Conservation (phyloP, 768 basidiomycete genomes). For the Boletus sp. region DNA sequence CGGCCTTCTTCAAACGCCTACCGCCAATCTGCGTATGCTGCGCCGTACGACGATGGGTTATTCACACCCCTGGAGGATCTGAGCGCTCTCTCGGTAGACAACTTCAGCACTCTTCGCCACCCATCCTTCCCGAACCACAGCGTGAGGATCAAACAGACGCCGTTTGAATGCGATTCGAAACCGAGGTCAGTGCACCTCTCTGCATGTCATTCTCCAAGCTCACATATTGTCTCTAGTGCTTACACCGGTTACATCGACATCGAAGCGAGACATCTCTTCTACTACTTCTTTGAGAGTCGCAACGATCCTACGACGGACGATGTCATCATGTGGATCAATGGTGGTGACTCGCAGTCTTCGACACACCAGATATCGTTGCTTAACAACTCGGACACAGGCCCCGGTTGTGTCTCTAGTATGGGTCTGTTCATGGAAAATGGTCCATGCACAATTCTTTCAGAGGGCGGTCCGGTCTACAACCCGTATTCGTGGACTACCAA, state of each 20-base stretch:
- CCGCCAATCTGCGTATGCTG: neutral
- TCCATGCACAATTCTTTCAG: conserved; percentile 16
- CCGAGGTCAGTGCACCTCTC: conserved; percentile 25
- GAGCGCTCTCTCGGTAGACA: conserved; percentile 21
- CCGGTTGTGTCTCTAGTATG: conserved; percentile 53
- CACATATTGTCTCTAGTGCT: conserved; percentile 32
- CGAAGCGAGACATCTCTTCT: conserved; percentile 60
- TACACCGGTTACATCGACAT: conserved; percentile 70
- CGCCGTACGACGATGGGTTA: conserved; percentile 19
- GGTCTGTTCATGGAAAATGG: conserved; percentile 62
- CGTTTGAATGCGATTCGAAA: conserved; percentile 19
- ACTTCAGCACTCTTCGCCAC: conserved; percentile 39
- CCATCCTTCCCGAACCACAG: conserved; percentile 41
- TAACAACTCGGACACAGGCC: conserved; percentile 25
- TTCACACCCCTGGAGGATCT: conserved; percentile 33
- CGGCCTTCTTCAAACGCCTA: neutral
- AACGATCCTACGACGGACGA: conserved; percentile 52
- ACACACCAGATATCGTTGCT: neutral
- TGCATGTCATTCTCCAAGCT: neutral
- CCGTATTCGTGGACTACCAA: conserved; percentile 58
- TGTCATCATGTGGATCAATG: conserved; percentile 54
- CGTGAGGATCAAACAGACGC: conserved; percentile 41
- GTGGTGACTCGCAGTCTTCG: conserved; percentile 41
- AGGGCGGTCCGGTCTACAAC: conserved; percentile 43
- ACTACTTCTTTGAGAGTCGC: conserved; percentile 74